phyloP scores from a whole-genome alignment of 805 yeast species.

The Saccharomycopsis malanga region DNA sequence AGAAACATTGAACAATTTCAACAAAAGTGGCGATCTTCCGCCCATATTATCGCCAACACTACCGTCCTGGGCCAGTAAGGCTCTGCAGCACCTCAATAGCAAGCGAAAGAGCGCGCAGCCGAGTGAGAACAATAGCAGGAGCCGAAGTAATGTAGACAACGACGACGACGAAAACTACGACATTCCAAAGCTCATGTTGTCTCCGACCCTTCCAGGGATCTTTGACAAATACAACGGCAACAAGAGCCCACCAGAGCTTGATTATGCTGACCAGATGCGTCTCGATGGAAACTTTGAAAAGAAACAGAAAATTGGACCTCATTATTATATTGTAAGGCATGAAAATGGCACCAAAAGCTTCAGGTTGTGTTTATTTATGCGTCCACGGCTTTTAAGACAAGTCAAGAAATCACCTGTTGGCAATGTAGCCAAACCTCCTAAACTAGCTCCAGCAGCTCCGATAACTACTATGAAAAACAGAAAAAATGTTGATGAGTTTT shows the following conservation, averaged over 20 bases:
- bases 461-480: not conserved
- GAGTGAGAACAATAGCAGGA: no score
- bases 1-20: slow-evolving; percentile 6
- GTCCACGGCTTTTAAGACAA: slow-evolving; percentile 9
- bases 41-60: slow-evolving; percentile 20
- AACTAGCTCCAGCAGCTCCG: slow-evolving; percentile 2
- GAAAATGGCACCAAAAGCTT: not conserved
- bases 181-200: slow-evolving; percentile 15
- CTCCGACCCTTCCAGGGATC: slow-evolving; percentile 14
- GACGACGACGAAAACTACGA: slow-evolving; percentile 22
- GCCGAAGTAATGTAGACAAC: slow-evolving; percentile 1
- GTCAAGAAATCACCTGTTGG: not conserved
- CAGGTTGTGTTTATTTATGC: slow-evolving; percentile 6
- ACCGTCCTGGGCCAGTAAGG: slow-evolving; percentile 18
- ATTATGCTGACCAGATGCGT: not conserved
- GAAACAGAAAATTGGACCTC: slow-evolving; percentile 1
- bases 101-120: no score
- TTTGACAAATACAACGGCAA: not conserved
- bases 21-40: slow-evolving; percentile 18
- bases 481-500: not conserved
- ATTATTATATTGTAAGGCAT: not conserved
- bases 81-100: not conserved
- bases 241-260: not conserved
- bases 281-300: not conserved
- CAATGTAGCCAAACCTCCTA: not conserved